Conservation (phyloP, 202 grass and related monocot genomes). For the Saccharum hybrid region DNA sequence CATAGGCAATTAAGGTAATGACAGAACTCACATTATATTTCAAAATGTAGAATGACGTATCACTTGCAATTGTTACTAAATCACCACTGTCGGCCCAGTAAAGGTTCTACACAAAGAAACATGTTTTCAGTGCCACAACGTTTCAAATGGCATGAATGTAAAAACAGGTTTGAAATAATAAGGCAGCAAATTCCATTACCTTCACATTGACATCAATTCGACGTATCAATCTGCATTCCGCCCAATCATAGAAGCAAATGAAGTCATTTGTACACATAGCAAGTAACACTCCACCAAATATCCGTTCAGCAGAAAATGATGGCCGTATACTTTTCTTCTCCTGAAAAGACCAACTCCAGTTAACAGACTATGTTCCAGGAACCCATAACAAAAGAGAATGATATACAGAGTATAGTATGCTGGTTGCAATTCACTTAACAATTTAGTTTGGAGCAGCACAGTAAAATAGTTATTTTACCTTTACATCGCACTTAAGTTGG, state of each 20-base stretch:
- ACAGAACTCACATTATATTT: slow-evolving; percentile 74
- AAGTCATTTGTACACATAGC: slow-evolving; percentile 89
- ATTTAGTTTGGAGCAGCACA: neutral
- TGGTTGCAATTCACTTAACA: slow-evolving; percentile 14
- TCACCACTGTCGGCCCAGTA: slow-evolving; percentile 89
- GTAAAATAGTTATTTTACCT: slow-evolving; percentile 16
- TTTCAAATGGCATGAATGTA: slow-evolving; percentile 22
- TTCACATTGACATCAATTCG: slow-evolving; percentile 88
- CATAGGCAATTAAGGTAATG: slow-evolving; percentile 1
- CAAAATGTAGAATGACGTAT: slow-evolving; percentile 84
- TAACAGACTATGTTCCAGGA: slow-evolving; percentile 39
- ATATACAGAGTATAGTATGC: neutral
- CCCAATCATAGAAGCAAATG: slow-evolving; percentile 83
- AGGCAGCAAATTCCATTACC: slow-evolving; percentile 46
- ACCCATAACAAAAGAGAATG: slow-evolving; percentile 6
- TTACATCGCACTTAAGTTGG: neutral
- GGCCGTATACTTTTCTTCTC: slow-evolving; percentile 84
- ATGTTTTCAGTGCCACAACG: slow-evolving; percentile 16
- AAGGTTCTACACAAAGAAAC: slow-evolving; percentile 58
- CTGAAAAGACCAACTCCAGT: slow-evolving; percentile 57
- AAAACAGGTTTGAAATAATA: slow-evolving; percentile 23
- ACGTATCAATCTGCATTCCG: slow-evolving; percentile 75
- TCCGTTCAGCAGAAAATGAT: slow-evolving; percentile 69
- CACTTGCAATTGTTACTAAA: slow-evolving; percentile 75
- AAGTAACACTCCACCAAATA: slow-evolving; percentile 76